Conservation (phyloP, 2,329 filamentous ascomycete species). For the Trichoderma guizhouense region DNA sequence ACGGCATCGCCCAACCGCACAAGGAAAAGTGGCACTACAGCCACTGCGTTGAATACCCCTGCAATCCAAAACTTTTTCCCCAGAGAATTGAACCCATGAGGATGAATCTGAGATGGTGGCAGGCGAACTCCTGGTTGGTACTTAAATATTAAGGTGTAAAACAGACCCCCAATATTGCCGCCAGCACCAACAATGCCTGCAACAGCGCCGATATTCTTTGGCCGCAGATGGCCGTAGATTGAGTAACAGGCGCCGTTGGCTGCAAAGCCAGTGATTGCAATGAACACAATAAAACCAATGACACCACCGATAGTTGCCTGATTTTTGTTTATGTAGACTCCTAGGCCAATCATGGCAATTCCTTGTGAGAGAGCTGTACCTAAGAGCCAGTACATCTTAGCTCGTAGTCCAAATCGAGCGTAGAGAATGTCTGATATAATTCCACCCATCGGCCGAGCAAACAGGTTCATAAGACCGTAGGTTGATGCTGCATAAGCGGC, state of each 20-base stretch:
- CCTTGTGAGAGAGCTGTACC: constrained; percentile 59
- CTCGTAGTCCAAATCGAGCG: constrained; percentile 35
- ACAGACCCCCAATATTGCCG: constrained; percentile 80
- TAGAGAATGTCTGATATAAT: constrained; percentile 51
- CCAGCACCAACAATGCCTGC: constrained; percentile 74
- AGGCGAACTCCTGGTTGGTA: neutral
- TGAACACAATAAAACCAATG: constrained; percentile 71
- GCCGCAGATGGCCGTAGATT: constrained; percentile 82
- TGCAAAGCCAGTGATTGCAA: constrained; percentile 80
- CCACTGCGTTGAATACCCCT: neutral
- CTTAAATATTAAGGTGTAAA: constrained; percentile 75
- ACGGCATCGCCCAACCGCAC: neutral
- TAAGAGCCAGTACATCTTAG: constrained; percentile 46
- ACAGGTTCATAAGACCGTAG: constrained; percentile 71
- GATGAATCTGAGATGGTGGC: neutral
- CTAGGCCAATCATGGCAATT: constrained; percentile 58
- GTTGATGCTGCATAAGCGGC: constrained; percentile 50
- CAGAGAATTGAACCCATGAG: neutral
- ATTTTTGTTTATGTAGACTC: constrained; percentile 49
- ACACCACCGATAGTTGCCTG: constrained; percentile 59
- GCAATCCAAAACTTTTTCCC: constrained; percentile 9
- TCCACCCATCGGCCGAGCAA: constrained; percentile 65
- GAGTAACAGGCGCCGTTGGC: constrained; percentile 85
- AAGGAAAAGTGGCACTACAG: neutral
- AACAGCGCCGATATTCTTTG: constrained; percentile 73